Conservation (phyloP, 202 grass and related monocot species). For the Schoenoplectus triqueter region DNA sequence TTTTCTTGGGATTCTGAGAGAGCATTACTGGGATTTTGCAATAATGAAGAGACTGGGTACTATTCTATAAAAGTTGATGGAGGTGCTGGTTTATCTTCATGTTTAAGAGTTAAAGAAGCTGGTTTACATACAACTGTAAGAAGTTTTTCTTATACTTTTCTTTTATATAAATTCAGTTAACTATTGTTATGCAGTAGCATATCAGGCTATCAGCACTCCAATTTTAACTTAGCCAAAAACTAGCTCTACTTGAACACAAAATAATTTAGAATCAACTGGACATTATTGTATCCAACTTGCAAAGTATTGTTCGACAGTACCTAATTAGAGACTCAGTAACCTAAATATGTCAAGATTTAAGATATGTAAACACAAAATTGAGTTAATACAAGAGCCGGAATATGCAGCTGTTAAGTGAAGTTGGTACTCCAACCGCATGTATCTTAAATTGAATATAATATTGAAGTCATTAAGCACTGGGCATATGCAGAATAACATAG, state of each 20-base stretch:
- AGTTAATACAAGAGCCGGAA: not conserved
- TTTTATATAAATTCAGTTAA: not conserved
- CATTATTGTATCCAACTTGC: not conserved
- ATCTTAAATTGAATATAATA: slow-evolving; percentile 1
- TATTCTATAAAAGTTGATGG: slow-evolving; percentile 62
- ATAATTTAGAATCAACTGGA: not conserved
- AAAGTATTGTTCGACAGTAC: not conserved
- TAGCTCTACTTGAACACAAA: not conserved
- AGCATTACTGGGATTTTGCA: slow-evolving; percentile 53
- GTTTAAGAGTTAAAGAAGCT: slow-evolving; percentile 73
- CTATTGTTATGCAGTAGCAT: slow-evolving; percentile 20
- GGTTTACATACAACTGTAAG: slow-evolving; percentile 73
- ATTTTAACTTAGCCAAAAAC: slow-evolving; percentile 6
- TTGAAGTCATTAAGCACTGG: not conserved
- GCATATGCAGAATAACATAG: slow-evolving; percentile 66
- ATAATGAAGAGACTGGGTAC: slow-evolving; percentile 53
- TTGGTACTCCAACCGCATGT: not conserved
- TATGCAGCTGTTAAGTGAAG: not conserved
- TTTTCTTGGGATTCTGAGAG: slow-evolving; percentile 54
- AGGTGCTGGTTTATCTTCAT: slow-evolving; percentile 54
- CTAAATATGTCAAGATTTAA: not conserved
- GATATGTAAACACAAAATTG: not conserved
- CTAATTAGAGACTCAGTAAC: not conserved
- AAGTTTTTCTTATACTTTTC: slow-evolving; percentile 11
- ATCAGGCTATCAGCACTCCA: not conserved